These are phyloP conservation scores for Emergomyces orientalis DNA, from an alignment of 2,329 filamentous ascomycete species.

Conservation along the genomic window DNA sequence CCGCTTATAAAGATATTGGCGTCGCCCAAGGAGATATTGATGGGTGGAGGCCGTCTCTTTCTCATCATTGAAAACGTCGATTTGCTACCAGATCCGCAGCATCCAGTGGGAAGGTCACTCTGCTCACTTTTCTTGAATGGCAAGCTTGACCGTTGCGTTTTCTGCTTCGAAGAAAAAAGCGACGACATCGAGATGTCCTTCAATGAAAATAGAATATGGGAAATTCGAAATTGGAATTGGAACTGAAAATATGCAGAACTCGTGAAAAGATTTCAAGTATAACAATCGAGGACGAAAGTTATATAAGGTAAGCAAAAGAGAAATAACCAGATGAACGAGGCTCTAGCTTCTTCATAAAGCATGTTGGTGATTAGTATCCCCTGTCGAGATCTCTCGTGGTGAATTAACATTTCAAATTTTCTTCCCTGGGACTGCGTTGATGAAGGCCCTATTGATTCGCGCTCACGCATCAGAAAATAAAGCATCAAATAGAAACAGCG, in stretches of 20 bases:
- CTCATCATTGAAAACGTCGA: slow-evolving; percentile 15
- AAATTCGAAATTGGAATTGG: neutral
- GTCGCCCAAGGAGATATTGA: slow-evolving; percentile 15
- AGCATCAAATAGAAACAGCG: neutral
- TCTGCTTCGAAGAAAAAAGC: slow-evolving; percentile 13
- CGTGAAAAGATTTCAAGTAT: neutral
- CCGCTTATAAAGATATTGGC: slow-evolving; percentile 14
- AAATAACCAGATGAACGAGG: neutral
- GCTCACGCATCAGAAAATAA: neutral
- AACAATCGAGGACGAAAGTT: neutral
- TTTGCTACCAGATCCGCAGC: slow-evolving; percentile 6
- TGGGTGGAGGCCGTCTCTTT: slow-evolving; percentile 15
- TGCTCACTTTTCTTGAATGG: slow-evolving; percentile 6
- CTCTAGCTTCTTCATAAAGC: neutral
- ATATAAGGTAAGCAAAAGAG: neutral
- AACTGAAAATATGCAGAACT: neutral
- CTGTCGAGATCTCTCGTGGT: neutral
- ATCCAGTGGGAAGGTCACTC: neutral
- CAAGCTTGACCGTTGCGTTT: slow-evolving; percentile 8
- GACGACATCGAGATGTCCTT: slow-evolving; percentile 9
- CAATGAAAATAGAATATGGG: neutral
- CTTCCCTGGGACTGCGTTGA: neutral
- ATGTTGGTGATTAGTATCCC: neutral
- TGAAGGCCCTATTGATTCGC: neutral
- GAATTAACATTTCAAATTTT: neutral